Evolutionary conservation across 108 stramenopile genomes (phyloP).

Genomic region (Cylindrotheca fusiformis): DNA sequence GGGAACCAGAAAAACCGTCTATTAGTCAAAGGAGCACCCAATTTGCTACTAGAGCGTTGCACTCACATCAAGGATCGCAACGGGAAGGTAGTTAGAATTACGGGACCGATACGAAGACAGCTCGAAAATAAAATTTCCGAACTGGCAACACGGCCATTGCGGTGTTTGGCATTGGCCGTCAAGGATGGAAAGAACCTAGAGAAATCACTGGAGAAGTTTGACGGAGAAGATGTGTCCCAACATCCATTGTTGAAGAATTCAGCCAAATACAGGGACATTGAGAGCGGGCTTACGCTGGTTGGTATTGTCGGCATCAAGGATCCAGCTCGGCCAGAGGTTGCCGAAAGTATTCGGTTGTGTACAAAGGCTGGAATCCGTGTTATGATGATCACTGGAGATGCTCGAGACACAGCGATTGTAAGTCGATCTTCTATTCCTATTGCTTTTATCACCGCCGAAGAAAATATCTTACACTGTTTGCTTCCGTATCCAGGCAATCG

Average conservation of each 20-base stretch:
- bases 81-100: constrained; percentile 76
- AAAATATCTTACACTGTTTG: not conserved
- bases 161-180: constrained; percentile 91
- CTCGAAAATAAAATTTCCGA: constrained; percentile 69
- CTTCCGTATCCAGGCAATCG: constrained; percentile 14
- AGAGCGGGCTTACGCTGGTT: constrained; percentile 91
- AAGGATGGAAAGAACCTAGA: constrained; percentile 76
- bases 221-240: constrained; percentile 38
- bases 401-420: constrained; percentile 91
- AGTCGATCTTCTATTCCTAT: not conserved
- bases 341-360: constrained; percentile 88
- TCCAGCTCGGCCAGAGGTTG: constrained; percentile 97
- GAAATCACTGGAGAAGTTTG: constrained; percentile 43
- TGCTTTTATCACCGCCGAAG: not conserved
- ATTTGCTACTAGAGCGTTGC: constrained; percentile 90
- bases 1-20: constrained; percentile 59
- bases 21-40: constrained; percentile 97
- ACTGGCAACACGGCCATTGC: constrained; percentile 89
- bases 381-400: constrained; percentile 99
- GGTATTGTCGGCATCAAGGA: constrained; percentile 97
- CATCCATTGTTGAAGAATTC: constrained; percentile 71
- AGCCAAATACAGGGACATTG: constrained; percentile 82
- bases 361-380: constrained; percentile 93
- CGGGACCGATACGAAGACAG: constrained; percentile 52
- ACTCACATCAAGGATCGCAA: constrained; percentile 80